Percentiles rank a stretch among this genome's conserved stretches.
Evolutionary conservation across 2,329 filamentous ascomycete species (phyloP).

Genomic region (Claviceps fusiformis): DNA sequence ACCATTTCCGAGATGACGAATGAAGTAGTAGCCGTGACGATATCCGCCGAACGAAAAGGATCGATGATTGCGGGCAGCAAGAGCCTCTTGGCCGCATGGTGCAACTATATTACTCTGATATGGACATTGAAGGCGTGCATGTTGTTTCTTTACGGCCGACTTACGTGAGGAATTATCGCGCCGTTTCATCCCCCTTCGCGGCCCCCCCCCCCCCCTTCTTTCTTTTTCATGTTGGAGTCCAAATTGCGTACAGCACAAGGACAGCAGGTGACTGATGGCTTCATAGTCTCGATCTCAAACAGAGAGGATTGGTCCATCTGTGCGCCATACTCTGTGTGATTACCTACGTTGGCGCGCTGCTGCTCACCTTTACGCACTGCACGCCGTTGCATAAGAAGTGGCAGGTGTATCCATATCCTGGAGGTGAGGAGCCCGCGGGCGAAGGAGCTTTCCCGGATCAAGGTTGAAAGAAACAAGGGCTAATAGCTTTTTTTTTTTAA

Average conservation of each 20-base stretch:
- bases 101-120: constrained; percentile 26
- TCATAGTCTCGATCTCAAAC: constrained; percentile 16
- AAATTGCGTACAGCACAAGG: background rate
- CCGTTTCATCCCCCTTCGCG: no score
- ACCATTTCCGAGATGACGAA: constrained; percentile 23
- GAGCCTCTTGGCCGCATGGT: constrained; percentile 24
- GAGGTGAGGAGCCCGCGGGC: constrained; percentile 15
- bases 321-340: constrained; percentile 16
- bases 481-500: background rate
- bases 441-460: background rate
- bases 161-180: constrained; percentile 21
- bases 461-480: background rate
- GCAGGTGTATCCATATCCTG: constrained; percentile 27
- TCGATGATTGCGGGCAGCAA: constrained; percentile 21
- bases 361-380: constrained; percentile 20
- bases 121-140: constrained; percentile 29
- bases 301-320: constrained; percentile 17
- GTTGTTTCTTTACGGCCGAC: constrained; percentile 27
- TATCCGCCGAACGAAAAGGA: constrained; percentile 17
- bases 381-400: constrained; percentile 24
- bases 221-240: background rate
- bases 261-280: background rate
- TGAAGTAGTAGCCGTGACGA: constrained; percentile 16
- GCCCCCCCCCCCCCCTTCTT: no score
- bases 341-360: constrained; percentile 20